phyloP scores from a whole-genome alignment of 2,329 filamentous ascomycete genomes.

The Curvularia lunata region DNA sequence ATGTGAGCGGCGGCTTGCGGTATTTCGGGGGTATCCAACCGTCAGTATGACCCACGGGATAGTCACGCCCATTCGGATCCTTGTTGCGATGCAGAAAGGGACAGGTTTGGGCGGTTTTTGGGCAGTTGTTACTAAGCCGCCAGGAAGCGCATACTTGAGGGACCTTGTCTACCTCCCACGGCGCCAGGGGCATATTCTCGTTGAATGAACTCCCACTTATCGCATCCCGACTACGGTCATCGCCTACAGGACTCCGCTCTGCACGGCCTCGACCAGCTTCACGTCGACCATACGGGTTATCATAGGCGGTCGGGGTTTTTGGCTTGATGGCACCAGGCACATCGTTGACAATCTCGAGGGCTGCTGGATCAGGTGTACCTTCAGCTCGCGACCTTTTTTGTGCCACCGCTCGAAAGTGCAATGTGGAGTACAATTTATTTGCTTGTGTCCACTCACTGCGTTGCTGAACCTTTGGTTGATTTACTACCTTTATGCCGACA shows the following conservation, averaged over 20 bases:
- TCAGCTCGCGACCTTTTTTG: constrained; percentile 33
- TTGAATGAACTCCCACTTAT: background rate
- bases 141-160: constrained; percentile 40
- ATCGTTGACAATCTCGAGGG: constrained; percentile 35
- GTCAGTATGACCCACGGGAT: constrained; percentile 21
- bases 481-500: constrained; percentile 35
- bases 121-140: constrained; percentile 33
- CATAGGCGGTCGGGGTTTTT: background rate
- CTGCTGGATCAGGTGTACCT: constrained; percentile 31
- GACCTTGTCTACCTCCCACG: constrained; percentile 37
- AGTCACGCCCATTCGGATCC: constrained; percentile 25
- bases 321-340: constrained; percentile 11
- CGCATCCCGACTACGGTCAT: background rate
- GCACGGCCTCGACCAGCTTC: constrained; percentile 26
- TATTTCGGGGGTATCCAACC: constrained; percentile 38
- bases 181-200: constrained; percentile 17
- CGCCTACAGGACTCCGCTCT: constrained; percentile 10
- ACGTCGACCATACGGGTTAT: constrained; percentile 35
- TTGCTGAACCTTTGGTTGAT: constrained; percentile 23
- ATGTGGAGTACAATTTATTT: constrained; percentile 25
- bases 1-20: constrained; percentile 36
- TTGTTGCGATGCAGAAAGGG: constrained; percentile 37
- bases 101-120: constrained; percentile 25
- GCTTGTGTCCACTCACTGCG: constrained; percentile 23
- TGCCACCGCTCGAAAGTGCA: constrained; percentile 26